Evolutionary conservation across 768 basidiomycete genomes (phyloP).

Genomic region (Russula virescens): DNA sequence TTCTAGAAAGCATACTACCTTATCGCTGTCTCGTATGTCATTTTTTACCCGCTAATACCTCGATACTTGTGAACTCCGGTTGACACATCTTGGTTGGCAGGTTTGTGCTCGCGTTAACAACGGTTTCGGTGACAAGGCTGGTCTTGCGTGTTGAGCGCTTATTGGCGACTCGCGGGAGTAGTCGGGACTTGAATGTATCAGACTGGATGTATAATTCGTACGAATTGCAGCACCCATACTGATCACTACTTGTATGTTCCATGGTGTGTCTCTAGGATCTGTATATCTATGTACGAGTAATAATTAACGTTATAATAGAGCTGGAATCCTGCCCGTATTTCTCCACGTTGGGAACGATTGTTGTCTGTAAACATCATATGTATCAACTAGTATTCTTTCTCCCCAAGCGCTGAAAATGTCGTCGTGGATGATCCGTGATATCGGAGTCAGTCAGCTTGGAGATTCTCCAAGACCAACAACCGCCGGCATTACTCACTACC

Average conservation of each 20-base stretch:
- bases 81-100: conserved; percentile 2
- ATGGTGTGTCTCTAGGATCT: not conserved
- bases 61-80: not conserved
- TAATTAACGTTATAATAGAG: not conserved
- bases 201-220: conserved; percentile 15
- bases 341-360: too few species aligned
- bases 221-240: not conserved
- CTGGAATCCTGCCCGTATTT: too few species aligned
- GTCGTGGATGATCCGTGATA: too few species aligned
- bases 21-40: conserved; percentile 16
- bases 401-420: too few species aligned
- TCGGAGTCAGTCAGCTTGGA: too few species aligned
- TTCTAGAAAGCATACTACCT: conserved; percentile 11
- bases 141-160: conserved; percentile 18
- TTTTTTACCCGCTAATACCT: not conserved
- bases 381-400: not conserved
- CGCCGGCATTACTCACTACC: too few species aligned
- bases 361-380: too few species aligned
- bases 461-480: too few species aligned
- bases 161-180: not conserved
- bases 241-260: not conserved
- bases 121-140: conserved; percentile 10
- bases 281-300: not conserved
- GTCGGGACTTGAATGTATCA: not conserved
- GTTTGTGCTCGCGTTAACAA: conserved; percentile 13